Percentiles rank a stretch among this genome's conserved stretches.
Evolutionary conservation across 2,329 filamentous ascomycete species (phyloP).

Genomic region (Colletotrichum falcatum): DNA sequence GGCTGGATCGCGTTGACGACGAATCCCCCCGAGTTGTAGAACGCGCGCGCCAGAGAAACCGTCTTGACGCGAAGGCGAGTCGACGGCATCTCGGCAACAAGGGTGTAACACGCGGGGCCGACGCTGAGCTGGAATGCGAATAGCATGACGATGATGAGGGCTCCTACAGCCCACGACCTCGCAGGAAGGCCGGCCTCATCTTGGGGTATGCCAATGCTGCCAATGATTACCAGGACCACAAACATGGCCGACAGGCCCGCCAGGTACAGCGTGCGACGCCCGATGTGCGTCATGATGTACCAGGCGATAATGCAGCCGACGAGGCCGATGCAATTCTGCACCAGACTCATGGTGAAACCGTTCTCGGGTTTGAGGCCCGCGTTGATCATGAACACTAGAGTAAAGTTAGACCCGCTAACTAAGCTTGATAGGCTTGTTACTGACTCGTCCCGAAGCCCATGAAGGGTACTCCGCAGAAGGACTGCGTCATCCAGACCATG

Average conservation of each 20-base stretch:
- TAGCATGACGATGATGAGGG: conserved; percentile 58
- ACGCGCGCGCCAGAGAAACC: conserved; percentile 57
- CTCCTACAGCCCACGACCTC: conserved; percentile 54
- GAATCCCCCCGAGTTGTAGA: conserved; percentile 56
- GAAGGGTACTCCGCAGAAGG: conserved; percentile 44
- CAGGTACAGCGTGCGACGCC: conserved; percentile 56
- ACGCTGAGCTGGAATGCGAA: conserved; percentile 54
- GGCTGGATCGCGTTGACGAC: conserved; percentile 47
- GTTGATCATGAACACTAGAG: conserved; percentile 26
- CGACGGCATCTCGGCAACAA: conserved; percentile 58
- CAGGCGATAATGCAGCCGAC: conserved; percentile 55
- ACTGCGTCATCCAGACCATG: conserved; percentile 46
- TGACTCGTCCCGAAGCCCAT: conserved; percentile 37
- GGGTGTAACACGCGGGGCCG: conserved; percentile 57
- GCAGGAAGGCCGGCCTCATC: conserved; percentile 51
- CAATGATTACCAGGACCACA: conserved; percentile 51
- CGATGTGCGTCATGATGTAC: conserved; percentile 54
- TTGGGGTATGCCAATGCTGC: conserved; percentile 47
- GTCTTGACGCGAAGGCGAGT: conserved; percentile 61
- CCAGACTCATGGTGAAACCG: conserved; percentile 55
- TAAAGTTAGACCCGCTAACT: background rate
- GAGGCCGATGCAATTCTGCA: conserved; percentile 57
- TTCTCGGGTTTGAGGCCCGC: conserved; percentile 47
- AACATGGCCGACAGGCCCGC: conserved; percentile 54
- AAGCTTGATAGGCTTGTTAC: background rate